Base-by-base conservation (phyloP, 495 filamentous ascomycete species). In the Aspergillus funiculosus region DNA sequence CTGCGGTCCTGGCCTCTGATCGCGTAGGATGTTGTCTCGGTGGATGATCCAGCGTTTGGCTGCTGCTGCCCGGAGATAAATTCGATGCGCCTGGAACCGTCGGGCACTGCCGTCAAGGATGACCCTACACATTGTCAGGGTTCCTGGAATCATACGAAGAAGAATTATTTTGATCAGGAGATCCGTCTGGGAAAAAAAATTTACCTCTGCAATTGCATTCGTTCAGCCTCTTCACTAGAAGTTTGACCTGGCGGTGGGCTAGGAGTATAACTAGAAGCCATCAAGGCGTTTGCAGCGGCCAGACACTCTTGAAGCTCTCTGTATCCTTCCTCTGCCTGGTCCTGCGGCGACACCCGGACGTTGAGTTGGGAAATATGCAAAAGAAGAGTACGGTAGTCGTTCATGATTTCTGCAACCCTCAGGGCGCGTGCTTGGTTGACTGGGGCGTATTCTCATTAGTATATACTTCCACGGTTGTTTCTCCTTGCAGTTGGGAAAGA, bases 381-480 rank as follows among this genome's bases (percentile, higher is more conserved):
- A 56, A 94, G 84, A 2, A 94, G 76, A 43, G 78, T 85, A 48
- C 84, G 82, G 71, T 89, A 95, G 68, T 94, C 89, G 56, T 77
- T 76, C 55, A 94, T 84, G 47, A 94, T 72, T 63, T 94, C 85
- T 59, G 85, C 80, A 59, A 95, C 79, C 61, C 89, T 82, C 57
- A 81, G 72, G 48, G 84, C 82, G 60, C 89, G 85, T 56, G 82
- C 83, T 53, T 89, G 79, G 67, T 95, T 94, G 50, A 94, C 89
- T 95, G 60, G 18, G 22, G 6, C 15, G 11, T 18, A 17, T 35
- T 20, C 28, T 6, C 15, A 6, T 42, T 32, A 37, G 26, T 43
- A 39, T 39, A 14, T n/a, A n/a, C n/a, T n/a, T n/a, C n/a, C n/a
- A n/a, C n/a, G n/a, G 14, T 25, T 20, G 10, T 22, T 8, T 19